phyloP scores from a whole-genome alignment of 2,329 filamentous ascomycete species.

The Diatrype stigma region DNA sequence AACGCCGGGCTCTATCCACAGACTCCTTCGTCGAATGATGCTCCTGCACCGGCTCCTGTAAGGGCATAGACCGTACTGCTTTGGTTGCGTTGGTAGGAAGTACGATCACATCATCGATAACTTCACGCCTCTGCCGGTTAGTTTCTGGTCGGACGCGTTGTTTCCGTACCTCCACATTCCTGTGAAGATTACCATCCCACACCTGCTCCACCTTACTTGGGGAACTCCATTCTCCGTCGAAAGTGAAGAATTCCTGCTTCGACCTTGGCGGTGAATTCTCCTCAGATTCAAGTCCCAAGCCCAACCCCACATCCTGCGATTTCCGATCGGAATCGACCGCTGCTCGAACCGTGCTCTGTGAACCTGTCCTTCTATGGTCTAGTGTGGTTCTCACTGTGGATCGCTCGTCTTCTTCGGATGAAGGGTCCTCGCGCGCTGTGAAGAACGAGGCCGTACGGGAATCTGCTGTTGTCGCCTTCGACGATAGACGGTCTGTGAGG shows the following conservation, averaged over 20 bases:
- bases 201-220: slow-evolving; percentile 46
- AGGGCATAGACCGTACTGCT: slow-evolving; percentile 42
- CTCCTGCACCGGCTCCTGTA: slow-evolving; percentile 38
- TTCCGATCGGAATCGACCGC: slow-evolving; percentile 26
- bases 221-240: slow-evolving; percentile 57
- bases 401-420: slow-evolving; percentile 54
- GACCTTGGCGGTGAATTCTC: slow-evolving; percentile 37
- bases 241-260: slow-evolving; percentile 48
- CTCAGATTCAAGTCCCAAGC: slow-evolving; percentile 38
- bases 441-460: slow-evolving; percentile 67
- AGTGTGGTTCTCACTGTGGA: slow-evolving; percentile 37
- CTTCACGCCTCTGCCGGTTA: slow-evolving; percentile 31
- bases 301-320: slow-evolving; percentile 37
- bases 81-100: slow-evolving; percentile 49
- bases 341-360: slow-evolving; percentile 41
- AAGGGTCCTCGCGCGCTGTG: slow-evolving; percentile 64
- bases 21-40: slow-evolving; percentile 32
- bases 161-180: slow-evolving; percentile 52
- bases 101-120: slow-evolving; percentile 44
- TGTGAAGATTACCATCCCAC: slow-evolving; percentile 51
- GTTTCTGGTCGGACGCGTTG: slow-evolving; percentile 28
- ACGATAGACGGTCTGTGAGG: slow-evolving; percentile 44
- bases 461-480: slow-evolving; percentile 48
- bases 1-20: slow-evolving; percentile 23
- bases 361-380: slow-evolving; percentile 35